Evolutionary conservation across 2,329 filamentous ascomycete species (phyloP).

Genomic region (Rachicladosporium sp.): DNA sequence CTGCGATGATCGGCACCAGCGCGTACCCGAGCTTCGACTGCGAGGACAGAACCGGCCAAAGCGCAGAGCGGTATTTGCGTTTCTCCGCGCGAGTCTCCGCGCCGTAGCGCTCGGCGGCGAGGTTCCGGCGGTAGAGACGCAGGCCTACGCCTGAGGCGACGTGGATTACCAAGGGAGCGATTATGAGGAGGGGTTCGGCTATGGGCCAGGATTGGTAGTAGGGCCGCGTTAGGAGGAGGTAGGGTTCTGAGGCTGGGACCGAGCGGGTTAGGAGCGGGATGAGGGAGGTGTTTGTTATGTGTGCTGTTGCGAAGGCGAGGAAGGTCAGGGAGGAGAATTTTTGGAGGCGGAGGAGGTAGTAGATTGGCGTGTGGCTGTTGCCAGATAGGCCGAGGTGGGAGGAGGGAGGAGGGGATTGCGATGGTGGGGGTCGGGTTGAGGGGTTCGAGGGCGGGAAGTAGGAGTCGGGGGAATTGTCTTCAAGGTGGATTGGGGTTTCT

Average conservation of each 20-base stretch:
- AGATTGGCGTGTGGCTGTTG: constrained; percentile 50
- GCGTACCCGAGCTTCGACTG: constrained; percentile 63
- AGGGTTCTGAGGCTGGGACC: constrained; percentile 66
- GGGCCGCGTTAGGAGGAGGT: constrained; percentile 80
- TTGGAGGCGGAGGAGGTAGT: constrained; percentile 67
- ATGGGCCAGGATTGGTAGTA: constrained; percentile 71
- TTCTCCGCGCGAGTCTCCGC: constrained; percentile 47
- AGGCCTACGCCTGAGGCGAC: constrained; percentile 64
- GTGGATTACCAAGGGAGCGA: constrained; percentile 61
- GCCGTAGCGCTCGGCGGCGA: constrained; percentile 64
- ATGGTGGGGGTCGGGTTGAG: constrained; percentile 17
- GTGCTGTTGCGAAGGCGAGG: constrained; percentile 61
- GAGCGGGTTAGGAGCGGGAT: constrained; percentile 65
- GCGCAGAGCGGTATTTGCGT: constrained; percentile 20
- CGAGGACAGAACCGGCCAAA: constrained; percentile 60
- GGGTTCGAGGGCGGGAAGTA: constrained; percentile 28
- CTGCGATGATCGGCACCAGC: constrained; percentile 51
- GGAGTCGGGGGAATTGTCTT: constrained; percentile 24
- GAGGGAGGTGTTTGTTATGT: constrained; percentile 69
- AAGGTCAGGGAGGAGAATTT: constrained; percentile 83
- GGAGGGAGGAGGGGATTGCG: constrained; percentile 22
- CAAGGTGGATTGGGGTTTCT: constrained; percentile 35
- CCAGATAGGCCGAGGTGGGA: constrained; percentile 46
- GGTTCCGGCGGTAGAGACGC: constrained; percentile 59
- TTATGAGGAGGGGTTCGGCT: constrained; percentile 68